A percentile compares a stretch with the other conserved stretches of the same genome.
phyloP scores from a whole-genome alignment of 768 basidiomycete species.

The Lepiota venenata region DNA sequence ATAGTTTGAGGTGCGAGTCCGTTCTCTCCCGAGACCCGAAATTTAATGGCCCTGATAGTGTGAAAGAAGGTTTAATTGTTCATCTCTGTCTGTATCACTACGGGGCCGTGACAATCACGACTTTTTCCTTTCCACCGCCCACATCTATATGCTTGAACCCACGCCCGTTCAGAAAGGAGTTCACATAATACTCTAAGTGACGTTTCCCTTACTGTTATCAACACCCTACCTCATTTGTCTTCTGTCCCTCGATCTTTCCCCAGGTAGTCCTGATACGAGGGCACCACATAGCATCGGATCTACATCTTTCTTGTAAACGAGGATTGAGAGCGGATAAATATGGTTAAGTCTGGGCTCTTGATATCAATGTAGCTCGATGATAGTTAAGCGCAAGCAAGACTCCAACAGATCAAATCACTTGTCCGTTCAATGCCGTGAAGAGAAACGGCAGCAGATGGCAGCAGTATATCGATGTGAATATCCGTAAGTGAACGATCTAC shows the following conservation, averaged over 20 bases:
- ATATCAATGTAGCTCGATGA: no score
- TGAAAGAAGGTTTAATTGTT: no score
- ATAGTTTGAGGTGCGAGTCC: conserved; percentile 12
- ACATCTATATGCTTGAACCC: neutral
- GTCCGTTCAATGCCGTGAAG: neutral
- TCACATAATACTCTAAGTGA: conserved; percentile 7
- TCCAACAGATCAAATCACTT: no score
- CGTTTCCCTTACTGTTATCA: conserved; percentile 2
- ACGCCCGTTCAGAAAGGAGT: neutral
- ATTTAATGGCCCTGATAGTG: neutral
- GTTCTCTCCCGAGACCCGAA: neutral
- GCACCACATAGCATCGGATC: neutral
- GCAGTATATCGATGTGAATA: no score
- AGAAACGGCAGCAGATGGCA: neutral
- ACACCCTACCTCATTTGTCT: conserved; percentile 2
- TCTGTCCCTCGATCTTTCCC: neutral
- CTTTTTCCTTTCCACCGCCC: neutral
- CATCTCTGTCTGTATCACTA: no score
- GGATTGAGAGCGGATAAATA: neutral
- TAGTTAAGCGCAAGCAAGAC: no score
- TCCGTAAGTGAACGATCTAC: no score
- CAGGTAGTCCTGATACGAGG: neutral
- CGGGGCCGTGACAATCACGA: no score
- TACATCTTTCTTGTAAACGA: neutral
- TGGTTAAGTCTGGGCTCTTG: no score